These are phyloP conservation scores for Mycena maculata DNA, from an alignment of 768 basidiomycete species.

Conservation along the genomic window DNA sequence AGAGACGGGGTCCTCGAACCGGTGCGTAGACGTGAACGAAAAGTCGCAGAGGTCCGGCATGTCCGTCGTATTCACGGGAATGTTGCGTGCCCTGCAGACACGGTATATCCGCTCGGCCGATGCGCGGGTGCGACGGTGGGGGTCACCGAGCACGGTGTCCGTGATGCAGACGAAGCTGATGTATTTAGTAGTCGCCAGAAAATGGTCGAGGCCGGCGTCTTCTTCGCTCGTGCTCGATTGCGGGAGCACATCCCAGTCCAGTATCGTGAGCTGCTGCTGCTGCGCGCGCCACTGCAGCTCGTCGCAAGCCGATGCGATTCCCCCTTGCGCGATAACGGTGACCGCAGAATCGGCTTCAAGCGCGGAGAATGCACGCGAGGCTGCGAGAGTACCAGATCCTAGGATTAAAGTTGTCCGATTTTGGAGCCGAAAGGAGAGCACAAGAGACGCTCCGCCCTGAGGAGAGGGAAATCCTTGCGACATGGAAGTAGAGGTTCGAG, in stretches of 20 bases:
- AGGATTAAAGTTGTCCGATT: slow-evolving; percentile 72
- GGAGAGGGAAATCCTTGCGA: slow-evolving; percentile 52
- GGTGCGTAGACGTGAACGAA: slow-evolving; percentile 86
- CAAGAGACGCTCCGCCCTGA: slow-evolving; percentile 74
- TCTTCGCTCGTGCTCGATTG: slow-evolving; percentile 44
- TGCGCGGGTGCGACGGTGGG: slow-evolving; percentile 53
- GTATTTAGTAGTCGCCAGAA: slow-evolving; percentile 49
- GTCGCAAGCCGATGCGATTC: slow-evolving; percentile 64
- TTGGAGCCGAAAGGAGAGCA: slow-evolving; percentile 78
- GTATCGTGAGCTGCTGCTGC: slow-evolving; percentile 64
- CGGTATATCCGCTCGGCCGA: slow-evolving; percentile 71
- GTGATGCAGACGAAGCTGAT: slow-evolving; percentile 78
- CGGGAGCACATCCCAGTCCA: slow-evolving; percentile 65
- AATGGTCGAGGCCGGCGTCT: slow-evolving; percentile 59
- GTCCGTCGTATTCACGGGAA: slow-evolving; percentile 90
- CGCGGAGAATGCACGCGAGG: slow-evolving; percentile 83
- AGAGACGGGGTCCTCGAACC: slow-evolving; percentile 68
- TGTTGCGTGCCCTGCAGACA: slow-evolving; percentile 65
- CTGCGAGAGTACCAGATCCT: slow-evolving; percentile 84
- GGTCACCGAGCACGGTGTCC: slow-evolving; percentile 70
- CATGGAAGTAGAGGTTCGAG: slow-evolving; percentile 14
- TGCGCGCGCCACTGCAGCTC: slow-evolving; percentile 76
- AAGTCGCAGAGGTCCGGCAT: slow-evolving; percentile 90
- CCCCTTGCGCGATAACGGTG: slow-evolving; percentile 68
- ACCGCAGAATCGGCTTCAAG: slow-evolving; percentile 85